Evolutionary conservation across 2,329 filamentous ascomycete genomes (phyloP).

Genomic region (Neopestalotiopsis sp.): DNA sequence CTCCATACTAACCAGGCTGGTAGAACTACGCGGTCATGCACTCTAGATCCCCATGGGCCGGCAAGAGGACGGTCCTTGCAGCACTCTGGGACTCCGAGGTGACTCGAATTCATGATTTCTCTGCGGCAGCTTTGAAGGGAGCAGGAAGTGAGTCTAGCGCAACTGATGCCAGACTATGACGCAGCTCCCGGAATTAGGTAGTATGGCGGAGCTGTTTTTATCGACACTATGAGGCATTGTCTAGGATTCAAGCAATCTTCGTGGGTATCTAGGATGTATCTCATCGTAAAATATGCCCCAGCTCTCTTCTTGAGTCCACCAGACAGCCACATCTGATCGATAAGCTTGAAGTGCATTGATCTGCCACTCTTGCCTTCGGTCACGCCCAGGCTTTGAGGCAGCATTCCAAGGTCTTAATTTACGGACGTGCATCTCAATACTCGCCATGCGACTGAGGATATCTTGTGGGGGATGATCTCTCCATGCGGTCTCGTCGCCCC

Average conservation of each 20-base stretch:
- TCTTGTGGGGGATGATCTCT: not conserved
- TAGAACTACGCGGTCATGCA: constrained; percentile 42
- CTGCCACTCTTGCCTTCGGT: constrained; percentile 10
- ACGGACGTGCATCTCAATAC: constrained; percentile 9
- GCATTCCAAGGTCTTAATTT: not conserved
- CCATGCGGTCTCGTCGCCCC: not conserved
- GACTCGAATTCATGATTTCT: constrained; percentile 6
- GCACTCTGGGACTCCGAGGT: constrained; percentile 35
- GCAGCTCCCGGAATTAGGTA: no score
- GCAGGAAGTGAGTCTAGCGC: no score
- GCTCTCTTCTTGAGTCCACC: not conserved
- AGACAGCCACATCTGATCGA: not conserved
- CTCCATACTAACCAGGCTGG: not conserved
- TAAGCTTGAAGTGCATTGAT: not conserved
- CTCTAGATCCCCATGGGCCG: constrained; percentile 37
- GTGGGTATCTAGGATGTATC: not conserved
- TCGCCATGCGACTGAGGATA: not conserved
- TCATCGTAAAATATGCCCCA: constrained; percentile 9
- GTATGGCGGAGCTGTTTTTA: no score
- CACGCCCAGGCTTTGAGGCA: not conserved
- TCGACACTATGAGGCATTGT: no score
- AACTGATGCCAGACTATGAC: no score
- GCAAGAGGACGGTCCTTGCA: constrained; percentile 37
- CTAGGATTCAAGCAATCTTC: not conserved
- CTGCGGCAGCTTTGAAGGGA: no score